phyloP scores from a whole-genome alignment of 1,284 basidiomycete genomes.

The Coriolopsis trogii region DNA sequence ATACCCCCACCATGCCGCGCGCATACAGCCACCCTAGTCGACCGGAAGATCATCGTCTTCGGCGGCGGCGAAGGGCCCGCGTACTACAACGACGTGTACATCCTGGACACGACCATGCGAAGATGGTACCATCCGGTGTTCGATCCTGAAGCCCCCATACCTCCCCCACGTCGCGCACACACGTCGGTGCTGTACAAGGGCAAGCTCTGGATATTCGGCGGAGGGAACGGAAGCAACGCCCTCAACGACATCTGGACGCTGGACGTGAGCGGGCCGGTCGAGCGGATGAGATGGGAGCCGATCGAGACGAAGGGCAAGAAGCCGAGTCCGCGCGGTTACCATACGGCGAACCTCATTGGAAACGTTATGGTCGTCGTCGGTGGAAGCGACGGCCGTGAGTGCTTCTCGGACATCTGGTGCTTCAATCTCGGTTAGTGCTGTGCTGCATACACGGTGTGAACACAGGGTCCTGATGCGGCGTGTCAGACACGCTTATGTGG shows the following conservation, averaged over 20 bases:
- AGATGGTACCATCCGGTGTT: conserved; percentile 64
- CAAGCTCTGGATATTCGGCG: conserved; percentile 88
- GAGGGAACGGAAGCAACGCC: conserved; percentile 87
- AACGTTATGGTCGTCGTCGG: conserved; percentile 85
- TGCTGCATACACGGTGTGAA: background rate
- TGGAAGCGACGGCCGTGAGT: conserved; percentile 79
- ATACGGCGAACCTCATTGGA: conserved; percentile 86
- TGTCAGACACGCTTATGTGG: conserved; percentile 75
- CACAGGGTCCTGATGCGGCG: background rate
- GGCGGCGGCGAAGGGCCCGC: conserved; percentile 83
- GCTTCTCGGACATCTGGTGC: conserved; percentile 87
- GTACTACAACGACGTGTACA: conserved; percentile 79
- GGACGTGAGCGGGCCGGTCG: conserved; percentile 56
- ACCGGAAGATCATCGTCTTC: conserved; percentile 80
- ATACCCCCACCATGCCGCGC: conserved; percentile 83
- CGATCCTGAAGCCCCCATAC: conserved; percentile 20
- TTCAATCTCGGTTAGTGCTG: conserved; percentile 74
- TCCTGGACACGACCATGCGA: conserved; percentile 79
- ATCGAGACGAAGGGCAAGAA: conserved; percentile 49
- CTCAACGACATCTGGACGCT: conserved; percentile 91
- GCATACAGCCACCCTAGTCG: conserved; percentile 87
- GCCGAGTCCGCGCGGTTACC: conserved; percentile 83
- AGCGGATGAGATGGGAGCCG: conserved; percentile 65
- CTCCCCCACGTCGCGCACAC: conserved; percentile 84
- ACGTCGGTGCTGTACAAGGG: conserved; percentile 78